These are phyloP conservation scores for Trebouxia gelatinosa DNA, from an alignment of 163 green algal genomes.

Conservation along the genomic window DNA sequence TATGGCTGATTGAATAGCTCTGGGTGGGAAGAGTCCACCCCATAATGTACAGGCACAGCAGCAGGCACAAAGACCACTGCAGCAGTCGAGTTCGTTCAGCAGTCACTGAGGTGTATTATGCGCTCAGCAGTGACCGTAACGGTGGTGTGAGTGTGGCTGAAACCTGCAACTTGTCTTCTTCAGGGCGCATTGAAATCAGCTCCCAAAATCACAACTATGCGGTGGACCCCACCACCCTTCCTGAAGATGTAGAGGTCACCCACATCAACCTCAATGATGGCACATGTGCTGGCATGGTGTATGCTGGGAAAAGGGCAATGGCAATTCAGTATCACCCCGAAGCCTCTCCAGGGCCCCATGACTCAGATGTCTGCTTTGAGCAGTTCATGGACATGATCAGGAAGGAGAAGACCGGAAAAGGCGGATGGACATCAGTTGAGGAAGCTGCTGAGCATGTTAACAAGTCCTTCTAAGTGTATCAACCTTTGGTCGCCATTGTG, in stretches of 20 bases:
- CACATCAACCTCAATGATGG: constrained; percentile 99
- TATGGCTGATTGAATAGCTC: no score
- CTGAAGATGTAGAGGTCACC: constrained; percentile 85
- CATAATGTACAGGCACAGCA: no score
- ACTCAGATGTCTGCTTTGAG: constrained; percentile 94
- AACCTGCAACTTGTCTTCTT: no score
- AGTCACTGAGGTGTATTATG: no score
- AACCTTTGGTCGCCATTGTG: no score
- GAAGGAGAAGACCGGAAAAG: constrained; percentile 38
- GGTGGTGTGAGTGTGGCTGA: no score
- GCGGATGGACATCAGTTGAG: background rate
- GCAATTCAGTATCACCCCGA: constrained; percentile 99
- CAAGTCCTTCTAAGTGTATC: no score
- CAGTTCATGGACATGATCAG: constrained; percentile 87
- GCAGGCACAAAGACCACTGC: no score
- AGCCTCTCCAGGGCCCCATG: constrained; percentile 94
- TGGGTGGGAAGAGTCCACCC: no score
- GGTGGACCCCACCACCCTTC: constrained; percentile 89
- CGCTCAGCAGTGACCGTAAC: no score
- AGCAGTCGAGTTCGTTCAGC: no score
- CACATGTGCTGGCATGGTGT: constrained; percentile 90
- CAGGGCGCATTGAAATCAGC: constrained; percentile 93
- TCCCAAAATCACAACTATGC: constrained; percentile 99
- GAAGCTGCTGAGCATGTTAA: constrained; percentile 21
- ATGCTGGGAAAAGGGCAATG: constrained; percentile 72